phyloP scores from a whole-genome alignment of 495 filamentous ascomycete genomes.

The Daldinia vernicosa region DNA sequence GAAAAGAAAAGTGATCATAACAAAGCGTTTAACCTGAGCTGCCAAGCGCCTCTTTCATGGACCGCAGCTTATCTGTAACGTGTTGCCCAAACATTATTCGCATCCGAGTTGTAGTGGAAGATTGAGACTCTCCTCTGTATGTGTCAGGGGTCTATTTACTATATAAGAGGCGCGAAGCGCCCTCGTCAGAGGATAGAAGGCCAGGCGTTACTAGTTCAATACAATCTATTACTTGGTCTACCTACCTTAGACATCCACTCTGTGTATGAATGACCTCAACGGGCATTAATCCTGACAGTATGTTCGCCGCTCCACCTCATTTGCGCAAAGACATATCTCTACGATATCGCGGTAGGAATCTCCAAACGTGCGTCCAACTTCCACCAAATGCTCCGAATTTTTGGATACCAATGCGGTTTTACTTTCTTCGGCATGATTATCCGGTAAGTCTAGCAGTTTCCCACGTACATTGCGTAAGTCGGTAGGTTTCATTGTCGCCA shows the following conservation, averaged over 20 bases:
- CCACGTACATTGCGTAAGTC: background rate
- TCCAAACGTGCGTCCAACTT: background rate
- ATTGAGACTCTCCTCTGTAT: constrained; percentile 12
- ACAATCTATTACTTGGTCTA: too few relatives aligned
- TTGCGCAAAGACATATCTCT: constrained; percentile 6
- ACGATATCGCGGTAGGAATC: constrained; percentile 9
- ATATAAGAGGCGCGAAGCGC: too few relatives aligned
- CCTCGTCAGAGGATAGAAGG: too few relatives aligned
- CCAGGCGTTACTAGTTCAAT: too few relatives aligned
- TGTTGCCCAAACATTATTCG: constrained; percentile 16
- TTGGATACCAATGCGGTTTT: background rate
- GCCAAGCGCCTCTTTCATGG: constrained; percentile 1
- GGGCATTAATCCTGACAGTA: too few relatives aligned
- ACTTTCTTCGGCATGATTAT: background rate
- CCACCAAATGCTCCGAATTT: background rate
- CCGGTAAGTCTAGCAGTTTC: background rate
- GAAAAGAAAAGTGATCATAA: too few relatives aligned
- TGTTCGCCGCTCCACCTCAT: constrained; percentile 10
- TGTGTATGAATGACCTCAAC: too few relatives aligned
- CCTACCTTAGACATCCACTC: too few relatives aligned
- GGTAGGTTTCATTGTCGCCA: background rate
- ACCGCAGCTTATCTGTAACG: constrained; percentile 6
- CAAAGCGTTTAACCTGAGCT: background rate
- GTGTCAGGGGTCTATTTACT: too few relatives aligned
- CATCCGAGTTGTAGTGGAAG: background rate